Percentiles rank a stretch among this genome's conserved stretches.
Evolutionary conservation across 805 yeast genomes (phyloP).

Genomic region (Wickerhamomyces tratensis): DNA sequence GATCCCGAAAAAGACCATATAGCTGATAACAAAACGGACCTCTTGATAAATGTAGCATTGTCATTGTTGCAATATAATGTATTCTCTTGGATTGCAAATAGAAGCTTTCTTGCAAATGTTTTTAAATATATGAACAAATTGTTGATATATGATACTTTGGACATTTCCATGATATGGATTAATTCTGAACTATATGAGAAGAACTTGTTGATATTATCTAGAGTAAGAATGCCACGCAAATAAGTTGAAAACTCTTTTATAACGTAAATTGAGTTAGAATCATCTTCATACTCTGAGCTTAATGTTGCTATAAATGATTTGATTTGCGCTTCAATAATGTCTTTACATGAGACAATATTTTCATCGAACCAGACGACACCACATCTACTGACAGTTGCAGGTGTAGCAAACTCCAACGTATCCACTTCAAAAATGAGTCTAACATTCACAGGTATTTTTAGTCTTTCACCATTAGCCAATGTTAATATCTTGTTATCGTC

Average conservation of each 20-base stretch:
- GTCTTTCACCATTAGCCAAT: conserved; percentile 82
- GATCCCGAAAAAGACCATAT: conserved; percentile 67
- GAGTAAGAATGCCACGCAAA: too few relatives aligned
- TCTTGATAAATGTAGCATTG: conserved; percentile 1
- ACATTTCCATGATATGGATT: conserved; percentile 5
- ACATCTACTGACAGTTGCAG: conserved; percentile 89
- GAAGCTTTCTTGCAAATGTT: conserved; percentile 1
- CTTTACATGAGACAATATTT: conserved; percentile 12
- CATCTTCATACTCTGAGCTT: conserved; percentile 1
- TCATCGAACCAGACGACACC: conserved; percentile 75
- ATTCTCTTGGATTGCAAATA: too few relatives aligned
- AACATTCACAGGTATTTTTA: conserved; percentile 55
- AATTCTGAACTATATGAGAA: neutral
- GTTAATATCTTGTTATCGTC: conserved; percentile 83
- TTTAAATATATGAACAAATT: conserved; percentile 1
- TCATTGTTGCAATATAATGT: neutral
- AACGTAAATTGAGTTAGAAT: neutral
- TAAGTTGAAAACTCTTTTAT: too few relatives aligned
- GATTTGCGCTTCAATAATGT: conserved; percentile 16
- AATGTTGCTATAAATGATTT: conserved; percentile 1
- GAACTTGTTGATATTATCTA: neutral
- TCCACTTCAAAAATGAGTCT: conserved; percentile 73
- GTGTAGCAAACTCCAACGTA: conserved; percentile 57
- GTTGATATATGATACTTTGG: neutral
- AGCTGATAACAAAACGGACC: conserved; percentile 22